Conservation (phyloP, 805 yeast genomes). For the Sungouiella blattae region DNA sequence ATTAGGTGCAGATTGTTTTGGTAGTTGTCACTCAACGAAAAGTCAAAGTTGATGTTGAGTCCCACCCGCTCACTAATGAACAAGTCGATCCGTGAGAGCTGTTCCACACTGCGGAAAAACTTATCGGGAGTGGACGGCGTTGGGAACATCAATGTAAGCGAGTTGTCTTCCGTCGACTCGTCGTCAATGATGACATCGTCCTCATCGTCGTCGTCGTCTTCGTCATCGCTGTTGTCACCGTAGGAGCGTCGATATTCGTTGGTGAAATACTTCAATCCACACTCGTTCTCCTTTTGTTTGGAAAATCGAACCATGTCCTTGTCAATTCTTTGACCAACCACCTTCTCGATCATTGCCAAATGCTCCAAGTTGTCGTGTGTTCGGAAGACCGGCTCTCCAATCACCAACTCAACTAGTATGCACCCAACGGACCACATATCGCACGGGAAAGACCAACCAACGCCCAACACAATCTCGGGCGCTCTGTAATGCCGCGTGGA, state of each 20-base stretch:
- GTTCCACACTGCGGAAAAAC: slow-evolving; percentile 36
- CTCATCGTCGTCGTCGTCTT: slow-evolving; percentile 11
- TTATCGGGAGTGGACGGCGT: slow-evolving; percentile 35
- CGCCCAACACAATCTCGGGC: slow-evolving; percentile 89
- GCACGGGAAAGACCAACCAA: slow-evolving; percentile 97
- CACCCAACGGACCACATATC: slow-evolving; percentile 98
- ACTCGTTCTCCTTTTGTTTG: slow-evolving; percentile 36
- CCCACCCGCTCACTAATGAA: slow-evolving; percentile 42
- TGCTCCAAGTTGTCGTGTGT: slow-evolving; percentile 95
- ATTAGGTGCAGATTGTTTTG: slow-evolving; percentile 39
- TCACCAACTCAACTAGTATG: slow-evolving; percentile 81
- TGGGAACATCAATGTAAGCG: slow-evolving; percentile 36
- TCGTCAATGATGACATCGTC: slow-evolving; percentile 30
- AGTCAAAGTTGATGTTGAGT: slow-evolving; percentile 36
- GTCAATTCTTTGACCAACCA: slow-evolving; percentile 56
- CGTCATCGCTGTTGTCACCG: slow-evolving; percentile 8
- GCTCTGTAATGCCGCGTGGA: slow-evolving; percentile 97
- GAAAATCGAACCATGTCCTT: slow-evolving; percentile 33
- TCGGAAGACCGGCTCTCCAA: slow-evolving; percentile 92
- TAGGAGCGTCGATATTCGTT: slow-evolving; percentile 14
- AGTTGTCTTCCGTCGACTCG: slow-evolving; percentile 22
- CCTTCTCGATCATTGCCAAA: slow-evolving; percentile 88
- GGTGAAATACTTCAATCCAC: slow-evolving; percentile 39
- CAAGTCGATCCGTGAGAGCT: slow-evolving; percentile 40
- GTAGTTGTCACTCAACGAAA: slow-evolving; percentile 36